Conservation (phyloP, 2,329 filamentous ascomycete species). For the Fusarium annulatum region DNA sequence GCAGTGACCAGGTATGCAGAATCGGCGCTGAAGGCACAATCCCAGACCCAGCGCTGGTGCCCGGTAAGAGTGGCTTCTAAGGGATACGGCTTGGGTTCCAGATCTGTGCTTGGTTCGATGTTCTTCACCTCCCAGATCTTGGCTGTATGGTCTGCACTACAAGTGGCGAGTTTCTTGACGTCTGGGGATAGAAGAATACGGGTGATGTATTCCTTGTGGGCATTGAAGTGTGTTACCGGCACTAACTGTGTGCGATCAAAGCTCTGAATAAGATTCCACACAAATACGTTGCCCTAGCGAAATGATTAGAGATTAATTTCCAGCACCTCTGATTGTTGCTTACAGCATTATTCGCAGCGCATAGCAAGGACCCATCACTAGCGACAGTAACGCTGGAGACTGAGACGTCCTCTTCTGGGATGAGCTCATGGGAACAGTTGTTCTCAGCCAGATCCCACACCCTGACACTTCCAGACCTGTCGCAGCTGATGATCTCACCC, state of each 20-base stretch:
- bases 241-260: constrained; percentile 85
- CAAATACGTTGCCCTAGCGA: constrained; percentile 88
- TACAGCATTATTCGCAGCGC: constrained; percentile 92
- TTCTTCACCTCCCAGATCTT: constrained; percentile 95
- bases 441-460: constrained; percentile 98
- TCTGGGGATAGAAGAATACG: constrained; percentile 92
- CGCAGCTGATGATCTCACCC: constrained; percentile 96
- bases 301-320: constrained; percentile 3
- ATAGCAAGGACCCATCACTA: constrained; percentile 90
- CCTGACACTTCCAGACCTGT: constrained; percentile 89
- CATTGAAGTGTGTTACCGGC: constrained; percentile 88
- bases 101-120: constrained; percentile 62
- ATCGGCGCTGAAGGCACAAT: constrained; percentile 94
- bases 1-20: constrained; percentile 93
- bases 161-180: constrained; percentile 93
- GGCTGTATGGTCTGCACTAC: constrained; percentile 91
- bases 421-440: constrained; percentile 94
- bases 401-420: constrained; percentile 94
- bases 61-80: constrained; percentile 88
- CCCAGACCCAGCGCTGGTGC: constrained; percentile 97
- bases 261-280: constrained; percentile 92
- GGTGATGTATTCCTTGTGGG: constrained; percentile 92
- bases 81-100: constrained; percentile 71
- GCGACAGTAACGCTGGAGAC: constrained; percentile 96
- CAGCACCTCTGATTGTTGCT: constrained; percentile 37